Percentiles rank a stretch among this genome's conserved stretches.
These are phyloP conservation scores for Cucurbita argyrosperma DNA, from an alignment of 306 rosid species.

Conservation along the genomic window DNA sequence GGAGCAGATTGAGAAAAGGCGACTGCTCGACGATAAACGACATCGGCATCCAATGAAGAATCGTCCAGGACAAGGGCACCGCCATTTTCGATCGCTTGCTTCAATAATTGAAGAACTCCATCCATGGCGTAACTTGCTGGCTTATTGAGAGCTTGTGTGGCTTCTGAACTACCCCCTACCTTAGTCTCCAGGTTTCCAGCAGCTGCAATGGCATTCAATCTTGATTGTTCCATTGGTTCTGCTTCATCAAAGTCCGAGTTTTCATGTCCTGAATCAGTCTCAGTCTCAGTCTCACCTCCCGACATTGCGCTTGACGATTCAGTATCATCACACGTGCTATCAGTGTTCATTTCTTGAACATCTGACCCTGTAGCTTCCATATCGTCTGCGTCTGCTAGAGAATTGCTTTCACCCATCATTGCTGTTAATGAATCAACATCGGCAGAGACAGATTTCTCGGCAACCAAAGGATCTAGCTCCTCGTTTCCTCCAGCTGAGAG, in stretches of 20 bases:
- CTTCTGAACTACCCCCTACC: constrained; percentile 9
- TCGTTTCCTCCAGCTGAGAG: background rate
- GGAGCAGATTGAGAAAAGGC: constrained; percentile 60
- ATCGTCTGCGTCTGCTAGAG: background rate
- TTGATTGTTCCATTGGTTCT: constrained; percentile 12
- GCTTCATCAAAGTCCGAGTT: constrained; percentile 10
- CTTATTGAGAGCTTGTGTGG: constrained; percentile 11
- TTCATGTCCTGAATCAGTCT: constrained; percentile 15
- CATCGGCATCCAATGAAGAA: constrained; percentile 48
- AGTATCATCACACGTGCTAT: constrained; percentile 10
- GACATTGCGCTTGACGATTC: constrained; percentile 7
- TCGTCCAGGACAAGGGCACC: constrained; percentile 49
- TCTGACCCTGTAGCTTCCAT: constrained; percentile 1
- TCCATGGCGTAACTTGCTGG: constrained; percentile 18
- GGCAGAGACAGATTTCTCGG: background rate
- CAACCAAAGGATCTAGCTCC: background rate
- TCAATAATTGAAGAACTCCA: constrained; percentile 37
- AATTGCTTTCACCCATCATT: background rate
- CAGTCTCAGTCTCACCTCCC: constrained; percentile 14
- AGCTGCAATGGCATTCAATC: constrained; percentile 3
- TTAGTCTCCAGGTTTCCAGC: background rate
- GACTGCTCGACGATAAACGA: constrained; percentile 39
- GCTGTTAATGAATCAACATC: background rate
- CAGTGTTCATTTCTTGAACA: constrained; percentile 1
- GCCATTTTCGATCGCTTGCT: constrained; percentile 60